phyloP scores from a whole-genome alignment of 2,329 filamentous ascomycete genomes.

The Lecanicillium sp. region DNA sequence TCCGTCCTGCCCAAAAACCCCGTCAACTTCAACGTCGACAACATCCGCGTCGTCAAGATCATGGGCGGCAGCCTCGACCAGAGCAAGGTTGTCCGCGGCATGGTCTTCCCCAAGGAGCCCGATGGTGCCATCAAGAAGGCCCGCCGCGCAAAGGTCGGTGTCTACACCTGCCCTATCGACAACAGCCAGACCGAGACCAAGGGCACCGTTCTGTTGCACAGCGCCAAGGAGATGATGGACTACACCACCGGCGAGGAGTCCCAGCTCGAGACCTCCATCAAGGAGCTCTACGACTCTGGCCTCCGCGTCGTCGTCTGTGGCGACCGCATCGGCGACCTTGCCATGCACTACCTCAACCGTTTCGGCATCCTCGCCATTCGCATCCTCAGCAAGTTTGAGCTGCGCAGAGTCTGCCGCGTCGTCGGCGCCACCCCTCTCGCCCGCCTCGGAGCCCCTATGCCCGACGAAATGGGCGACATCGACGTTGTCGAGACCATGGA shows the following conservation, averaged over 20 bases:
- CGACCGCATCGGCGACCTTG: slow-evolving; percentile 89
- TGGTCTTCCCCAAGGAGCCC: slow-evolving; percentile 97
- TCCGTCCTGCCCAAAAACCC: slow-evolving; percentile 94
- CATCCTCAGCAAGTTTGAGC: slow-evolving; percentile 95
- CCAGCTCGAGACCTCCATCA: slow-evolving; percentile 84
- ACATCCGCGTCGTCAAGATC: slow-evolving; percentile 98
- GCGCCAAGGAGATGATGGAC: slow-evolving; percentile 96
- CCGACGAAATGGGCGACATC: slow-evolving; percentile 96
- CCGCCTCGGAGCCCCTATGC: slow-evolving; percentile 93
- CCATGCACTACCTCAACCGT: slow-evolving; percentile 95
- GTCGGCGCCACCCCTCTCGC: slow-evolving; percentile 96
- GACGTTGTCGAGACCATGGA: slow-evolving; percentile 96
- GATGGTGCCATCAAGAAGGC: slow-evolving; percentile 88
- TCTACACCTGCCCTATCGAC: slow-evolving; percentile 94
- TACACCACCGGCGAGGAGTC: slow-evolving; percentile 96
- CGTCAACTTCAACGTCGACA: slow-evolving; percentile 95
- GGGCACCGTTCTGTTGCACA: slow-evolving; percentile 93
- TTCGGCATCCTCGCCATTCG: slow-evolving; percentile 95
- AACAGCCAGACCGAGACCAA: slow-evolving; percentile 97
- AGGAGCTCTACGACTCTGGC: slow-evolving; percentile 92
- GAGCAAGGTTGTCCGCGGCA: slow-evolving; percentile 90
- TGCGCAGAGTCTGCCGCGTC: slow-evolving; percentile 88
- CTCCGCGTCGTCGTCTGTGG: slow-evolving; percentile 88
- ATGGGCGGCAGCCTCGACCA: slow-evolving; percentile 96
- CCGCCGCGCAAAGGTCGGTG: slow-evolving; percentile 86